Evolutionary conservation across 108 stramenopile genomes (phyloP), one percentile per base, ranked within the genome.

Genomic region (Asterionellopsis glacialis): DNA sequence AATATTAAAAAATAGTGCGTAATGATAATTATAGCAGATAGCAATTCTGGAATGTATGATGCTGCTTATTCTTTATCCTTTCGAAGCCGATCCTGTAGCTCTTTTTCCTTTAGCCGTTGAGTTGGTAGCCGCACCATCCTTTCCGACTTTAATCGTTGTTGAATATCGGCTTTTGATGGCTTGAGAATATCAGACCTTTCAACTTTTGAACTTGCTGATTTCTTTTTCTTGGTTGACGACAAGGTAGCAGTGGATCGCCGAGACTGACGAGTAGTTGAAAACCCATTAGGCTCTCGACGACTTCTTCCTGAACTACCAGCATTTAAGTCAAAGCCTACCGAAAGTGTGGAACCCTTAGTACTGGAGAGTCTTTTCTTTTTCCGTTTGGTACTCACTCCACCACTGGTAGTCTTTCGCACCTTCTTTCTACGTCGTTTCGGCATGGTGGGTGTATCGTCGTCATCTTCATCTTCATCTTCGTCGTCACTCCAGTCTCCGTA

Each of bases 401-500:
- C 25, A 39, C n/a, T 16, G 41, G 22, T 18, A 24, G 41, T 22
- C 42, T 45, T 42, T 2, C 44, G 41, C 21, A 21, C 42, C 42
- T 59, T 59, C 22, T 59, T 19, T 23, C n/a, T 42, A 16, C n/a
- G 22, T 21, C 19, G 15, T 21, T 22, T 45, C 12, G 21, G 21
- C 42, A 13, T 1, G n/a, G 11, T 15, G 15, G 19, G 13, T 27
- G 44, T 49, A n/a, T 24, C 69, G 15, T 48, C 33, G 33, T 60
- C 45, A 16, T 68, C 22, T 50, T 64, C 48, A n/a, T 68, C 52
- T 16, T 52, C 64, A 42, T 75, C 64, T n/a, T 66, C 75, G 5
- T 56, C 55, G 50, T 75, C 68, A 19, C 42, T 68, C 86, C 79
- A 87, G 50, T 87, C 79, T 18, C 84, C 87, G 59, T 88, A 92